Conservation (phyloP, 192 early-diverging fungal genomes). For the Neocallimastix lanati region DNA sequence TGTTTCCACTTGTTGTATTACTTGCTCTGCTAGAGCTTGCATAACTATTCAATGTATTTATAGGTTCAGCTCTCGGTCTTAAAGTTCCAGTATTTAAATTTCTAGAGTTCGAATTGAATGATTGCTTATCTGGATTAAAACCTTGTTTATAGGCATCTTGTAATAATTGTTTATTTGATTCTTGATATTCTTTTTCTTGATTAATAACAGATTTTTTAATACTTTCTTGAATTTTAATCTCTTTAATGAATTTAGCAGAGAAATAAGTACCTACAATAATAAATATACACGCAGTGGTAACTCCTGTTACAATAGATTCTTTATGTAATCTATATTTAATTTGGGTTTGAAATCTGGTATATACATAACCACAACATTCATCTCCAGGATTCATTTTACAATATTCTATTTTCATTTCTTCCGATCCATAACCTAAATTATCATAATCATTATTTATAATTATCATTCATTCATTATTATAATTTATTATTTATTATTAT, state of each 20-base stretch:
- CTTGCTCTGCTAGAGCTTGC: not conserved
- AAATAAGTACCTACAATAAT: not conserved
- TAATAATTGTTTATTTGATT: not conserved
- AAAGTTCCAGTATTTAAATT: not conserved
- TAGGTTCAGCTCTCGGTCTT: not conserved
- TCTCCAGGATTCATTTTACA: not conserved
- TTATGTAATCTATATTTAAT: not conserved
- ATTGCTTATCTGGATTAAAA: not conserved
- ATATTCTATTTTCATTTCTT: not conserved
- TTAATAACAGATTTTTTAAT: not conserved
- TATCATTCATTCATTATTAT: too few relatives aligned
- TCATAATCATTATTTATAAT: too few relatives aligned
- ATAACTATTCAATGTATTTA: not conserved
- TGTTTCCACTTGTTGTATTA: not conserved
- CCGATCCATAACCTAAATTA: too few relatives aligned
- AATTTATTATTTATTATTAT: too few relatives aligned
- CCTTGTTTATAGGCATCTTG: not conserved
- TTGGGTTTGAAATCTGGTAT: not conserved
- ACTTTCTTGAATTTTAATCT: not conserved
- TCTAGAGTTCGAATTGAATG: not conserved
- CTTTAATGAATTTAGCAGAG: not conserved
- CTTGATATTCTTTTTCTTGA: not conserved
- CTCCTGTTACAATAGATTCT: not conserved
- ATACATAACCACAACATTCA: not conserved
- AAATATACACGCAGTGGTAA: not conserved